Base-by-base conservation (phyloP, 345 rosid species). In the Moricandia arvensis region DNA sequence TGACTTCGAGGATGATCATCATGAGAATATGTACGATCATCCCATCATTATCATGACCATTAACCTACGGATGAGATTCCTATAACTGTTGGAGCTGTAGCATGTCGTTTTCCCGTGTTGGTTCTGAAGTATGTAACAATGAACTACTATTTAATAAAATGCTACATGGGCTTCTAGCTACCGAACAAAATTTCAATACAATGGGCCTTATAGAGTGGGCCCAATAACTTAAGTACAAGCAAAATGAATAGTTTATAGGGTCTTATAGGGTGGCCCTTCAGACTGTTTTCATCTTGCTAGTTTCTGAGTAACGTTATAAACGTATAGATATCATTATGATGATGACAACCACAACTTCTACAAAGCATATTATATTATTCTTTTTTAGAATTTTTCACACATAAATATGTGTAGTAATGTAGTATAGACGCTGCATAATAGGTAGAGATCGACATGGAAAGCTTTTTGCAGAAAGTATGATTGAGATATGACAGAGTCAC, bases 381-480 rank as follows among this genome's bases (percentile, higher is more conserved):
- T 21, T 49, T 15, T 47, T 2, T 16, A 49, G 55, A 16, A 4
- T 16, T 16, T 12, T 59, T 1, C 10, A 49, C 21, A 17, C 6
- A 11, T 59, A 10, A 59, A 18, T 61, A 7, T 33, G 8, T 38
- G 31, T 67, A 45, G 8, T 45, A 21, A 5, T 38, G 31, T 67
- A 45, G 8, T 45, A 21, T 51, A 15, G 31, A 7, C 10, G 29
- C 15, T 66, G 27, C 47, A 21, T 58, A 38, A 31, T 58, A 59
- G 72, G 27, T 58, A 65, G 64, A 67, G 62, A 63, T 70, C 45
- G 53, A 66, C 43, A 49, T 24, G 72, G 72, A 72, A 78, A 72
- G 76, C 81, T 71, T 71, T 71, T 64, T 78, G 76, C 81, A 78
- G 81, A 78, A 78, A 71, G 76, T 77, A 60, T 77, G 68, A 77